Percentiles rank a stretch among this genome's conserved stretches.
These are phyloP conservation scores for Salix udensis DNA, from an alignment of 345 rosid genomes.

Conservation along the genomic window DNA sequence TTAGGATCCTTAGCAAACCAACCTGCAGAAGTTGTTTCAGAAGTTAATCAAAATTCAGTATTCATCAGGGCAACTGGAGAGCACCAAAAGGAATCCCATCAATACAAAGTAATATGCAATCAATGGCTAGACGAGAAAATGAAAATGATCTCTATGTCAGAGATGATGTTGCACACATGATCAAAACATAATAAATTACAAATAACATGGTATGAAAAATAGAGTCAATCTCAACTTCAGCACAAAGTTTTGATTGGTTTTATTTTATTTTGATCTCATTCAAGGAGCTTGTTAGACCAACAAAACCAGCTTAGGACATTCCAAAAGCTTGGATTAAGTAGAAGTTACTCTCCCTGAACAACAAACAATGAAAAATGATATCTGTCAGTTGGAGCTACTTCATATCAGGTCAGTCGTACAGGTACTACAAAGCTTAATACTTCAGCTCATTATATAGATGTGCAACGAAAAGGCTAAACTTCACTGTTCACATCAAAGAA, in stretches of 20 bases:
- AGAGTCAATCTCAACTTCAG: neutral
- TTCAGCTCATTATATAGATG: neutral
- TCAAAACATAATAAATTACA: neutral
- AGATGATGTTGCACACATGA: neutral
- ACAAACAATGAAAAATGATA: neutral
- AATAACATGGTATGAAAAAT: neutral
- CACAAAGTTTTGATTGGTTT: neutral
- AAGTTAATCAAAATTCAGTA: constrained; percentile 10
- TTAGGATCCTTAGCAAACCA: constrained; percentile 90
- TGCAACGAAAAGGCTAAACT: neutral
- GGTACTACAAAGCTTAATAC: neutral
- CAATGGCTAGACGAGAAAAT: neutral
- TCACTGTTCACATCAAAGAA: neutral
- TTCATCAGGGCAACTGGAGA: neutral
- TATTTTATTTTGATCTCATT: neutral
- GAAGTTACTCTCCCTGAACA: neutral
- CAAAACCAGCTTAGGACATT: neutral
- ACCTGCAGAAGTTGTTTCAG: constrained; percentile 47
- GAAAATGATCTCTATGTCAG: neutral
- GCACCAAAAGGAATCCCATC: neutral
- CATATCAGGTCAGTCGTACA: neutral
- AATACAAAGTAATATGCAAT: neutral
- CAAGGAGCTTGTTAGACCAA: neutral
- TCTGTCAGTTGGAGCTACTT: neutral
- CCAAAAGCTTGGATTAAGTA: neutral